A percentile compares a stretch with the other conserved stretches of the same genome.
phyloP scores from a whole-genome alignment of 257 asterid genomes.

The Sherardia arvensis region DNA sequence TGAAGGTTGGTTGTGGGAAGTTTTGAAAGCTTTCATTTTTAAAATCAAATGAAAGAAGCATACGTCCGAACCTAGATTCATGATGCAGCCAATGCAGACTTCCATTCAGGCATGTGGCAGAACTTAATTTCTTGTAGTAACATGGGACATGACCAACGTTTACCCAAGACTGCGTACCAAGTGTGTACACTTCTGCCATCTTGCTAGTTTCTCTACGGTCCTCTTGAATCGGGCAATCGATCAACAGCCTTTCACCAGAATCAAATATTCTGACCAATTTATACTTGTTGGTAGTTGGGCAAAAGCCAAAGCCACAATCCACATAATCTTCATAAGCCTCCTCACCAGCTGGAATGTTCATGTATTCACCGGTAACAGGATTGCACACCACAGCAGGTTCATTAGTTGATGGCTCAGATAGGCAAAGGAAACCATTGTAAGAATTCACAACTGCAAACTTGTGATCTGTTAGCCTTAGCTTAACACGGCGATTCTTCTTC shows the following conservation, averaged over 20 bases:
- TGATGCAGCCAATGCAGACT: conserved; percentile 10
- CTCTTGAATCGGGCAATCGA: not conserved
- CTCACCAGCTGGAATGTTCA: conserved; percentile 4
- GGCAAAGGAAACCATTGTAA: conserved; percentile 13
- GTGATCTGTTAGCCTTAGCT: conserved; percentile 8
- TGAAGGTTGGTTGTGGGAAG: conserved; percentile 4
- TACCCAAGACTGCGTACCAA: conserved; percentile 10
- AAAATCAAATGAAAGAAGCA: conserved; percentile 3
- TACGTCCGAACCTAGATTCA: not conserved
- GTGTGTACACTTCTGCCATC: conserved; percentile 10
- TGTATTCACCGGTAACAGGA: conserved; percentile 15
- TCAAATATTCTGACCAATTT: conserved; percentile 9
- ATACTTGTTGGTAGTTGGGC: conserved; percentile 6
- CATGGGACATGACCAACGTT: conserved; percentile 8
- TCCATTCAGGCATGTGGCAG: conserved; percentile 8
- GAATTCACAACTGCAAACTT: conserved; percentile 13
- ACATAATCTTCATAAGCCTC: not conserved
- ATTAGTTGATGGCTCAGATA: conserved; percentile 2
- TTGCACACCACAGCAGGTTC: conserved; percentile 13
- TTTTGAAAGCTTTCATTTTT: not conserved
- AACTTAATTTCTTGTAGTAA: not conserved
- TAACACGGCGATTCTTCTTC: conserved; percentile 8
- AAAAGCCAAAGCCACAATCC: conserved; percentile 18
- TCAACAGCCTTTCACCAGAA: not conserved
- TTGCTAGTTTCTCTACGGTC: not conserved